A percentile compares a stretch with the other conserved stretches of the same genome.
These are phyloP conservation scores for Scheffersomyces insectosa DNA, from an alignment of 1,139 yeast species.

Conservation along the genomic window DNA sequence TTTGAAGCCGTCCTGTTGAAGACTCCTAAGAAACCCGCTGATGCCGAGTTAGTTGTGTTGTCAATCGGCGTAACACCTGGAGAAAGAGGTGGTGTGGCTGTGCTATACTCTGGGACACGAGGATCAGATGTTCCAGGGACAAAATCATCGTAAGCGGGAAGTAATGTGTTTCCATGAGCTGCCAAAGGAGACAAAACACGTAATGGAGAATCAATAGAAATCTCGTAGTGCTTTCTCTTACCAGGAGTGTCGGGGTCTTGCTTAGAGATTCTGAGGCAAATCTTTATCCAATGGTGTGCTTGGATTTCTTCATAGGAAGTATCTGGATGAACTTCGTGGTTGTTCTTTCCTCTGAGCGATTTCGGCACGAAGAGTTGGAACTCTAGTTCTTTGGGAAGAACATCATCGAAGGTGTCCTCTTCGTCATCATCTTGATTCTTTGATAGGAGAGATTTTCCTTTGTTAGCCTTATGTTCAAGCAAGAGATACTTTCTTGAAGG, in stretches of 20 bases:
- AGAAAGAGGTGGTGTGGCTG: slow-evolving; percentile 42
- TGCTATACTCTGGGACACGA: slow-evolving; percentile 23
- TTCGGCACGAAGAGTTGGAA: slow-evolving; percentile 82
- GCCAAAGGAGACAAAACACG: slow-evolving; percentile 67
- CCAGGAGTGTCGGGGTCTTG: slow-evolving; percentile 54
- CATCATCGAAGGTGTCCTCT: slow-evolving; percentile 35
- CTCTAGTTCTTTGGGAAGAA: slow-evolving; percentile 66
- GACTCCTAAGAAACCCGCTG: slow-evolving; percentile 6
- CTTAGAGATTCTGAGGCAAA: slow-evolving; percentile 75
- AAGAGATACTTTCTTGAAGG: slow-evolving; percentile 79
- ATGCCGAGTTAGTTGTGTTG: slow-evolving; percentile 11
- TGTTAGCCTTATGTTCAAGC: slow-evolving; percentile 73
- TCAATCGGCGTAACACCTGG: slow-evolving; percentile 58
- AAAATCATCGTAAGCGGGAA: slow-evolving; percentile 54
- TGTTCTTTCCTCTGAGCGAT: slow-evolving; percentile 47
- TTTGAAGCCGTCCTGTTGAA: slow-evolving; percentile 6
- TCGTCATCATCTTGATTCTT: slow-evolving; percentile 24
- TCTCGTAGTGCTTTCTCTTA: slow-evolving; percentile 84
- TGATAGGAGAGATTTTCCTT: slow-evolving; percentile 44
- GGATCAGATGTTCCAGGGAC: slow-evolving; percentile 15
- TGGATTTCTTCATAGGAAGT: slow-evolving; percentile 76
- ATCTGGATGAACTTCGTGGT: slow-evolving; percentile 67
- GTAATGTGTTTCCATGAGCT: slow-evolving; percentile 70
- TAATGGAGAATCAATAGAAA: slow-evolving; percentile 88
- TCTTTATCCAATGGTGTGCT: slow-evolving; percentile 91